Percentiles rank a stretch among this genome's conserved stretches.
Conservation (phyloP, 257 asterid genomes). For the Ajuga chamaepitys region DNA sequence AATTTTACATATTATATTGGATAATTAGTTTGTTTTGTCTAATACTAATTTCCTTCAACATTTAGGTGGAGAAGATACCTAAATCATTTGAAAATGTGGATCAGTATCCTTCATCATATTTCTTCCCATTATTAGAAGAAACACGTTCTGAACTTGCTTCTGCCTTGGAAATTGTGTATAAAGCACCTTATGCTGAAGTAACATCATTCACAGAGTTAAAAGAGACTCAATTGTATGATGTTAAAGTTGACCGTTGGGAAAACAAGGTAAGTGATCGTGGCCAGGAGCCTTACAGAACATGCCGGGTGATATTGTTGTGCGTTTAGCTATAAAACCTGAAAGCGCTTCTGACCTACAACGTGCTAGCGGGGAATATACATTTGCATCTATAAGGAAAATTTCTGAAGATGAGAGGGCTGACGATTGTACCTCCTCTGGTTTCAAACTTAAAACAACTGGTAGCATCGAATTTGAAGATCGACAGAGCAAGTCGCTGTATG, state of each 20-base stretch:
- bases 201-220: not conserved
- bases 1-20: too few relatives aligned
- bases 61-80: conserved; percentile 50
- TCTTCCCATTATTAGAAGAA: conserved; percentile 49
- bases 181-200: conserved; percentile 48
- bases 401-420: conserved; percentile 20
- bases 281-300: conserved; percentile 34
- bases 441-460: conserved; percentile 19
- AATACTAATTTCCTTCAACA: not conserved
- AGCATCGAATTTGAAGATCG: conserved; percentile 1
- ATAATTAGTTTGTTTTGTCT: too few relatives aligned
- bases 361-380: conserved; percentile 12
- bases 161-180: conserved; percentile 23
- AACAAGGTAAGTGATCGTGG: conserved; percentile 25
- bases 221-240: not conserved
- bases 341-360: conserved; percentile 26
- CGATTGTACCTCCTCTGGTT: not conserved
- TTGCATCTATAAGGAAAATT: conserved; percentile 35
- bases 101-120: conserved; percentile 33
- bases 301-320: conserved; percentile 44
- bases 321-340: conserved; percentile 33
- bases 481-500: conserved; percentile 14
- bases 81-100: conserved; percentile 27
- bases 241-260: conserved; percentile 31
- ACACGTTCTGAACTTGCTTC: conserved; percentile 41